Evolutionary conservation across 176 grass and related monocot species (phyloP).

Genomic region (Rhynchospora breviuscula): DNA sequence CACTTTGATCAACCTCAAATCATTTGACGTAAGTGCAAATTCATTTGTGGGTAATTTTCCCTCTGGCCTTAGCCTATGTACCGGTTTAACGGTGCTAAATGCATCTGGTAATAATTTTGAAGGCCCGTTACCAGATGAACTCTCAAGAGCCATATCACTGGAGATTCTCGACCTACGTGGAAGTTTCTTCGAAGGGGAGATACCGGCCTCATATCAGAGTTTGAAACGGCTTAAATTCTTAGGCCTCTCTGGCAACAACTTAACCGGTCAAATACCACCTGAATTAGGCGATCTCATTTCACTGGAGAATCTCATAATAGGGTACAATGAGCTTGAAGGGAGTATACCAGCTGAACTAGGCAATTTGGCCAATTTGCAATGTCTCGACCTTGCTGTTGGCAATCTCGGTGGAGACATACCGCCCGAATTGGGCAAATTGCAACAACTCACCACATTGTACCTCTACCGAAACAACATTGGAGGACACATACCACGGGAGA

Average conservation of each 20-base stretch:
- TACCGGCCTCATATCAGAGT: conserved; percentile 61
- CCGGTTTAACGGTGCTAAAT: conserved; percentile 43
- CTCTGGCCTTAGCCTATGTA: conserved; percentile 54
- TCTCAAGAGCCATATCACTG: conserved; percentile 59
- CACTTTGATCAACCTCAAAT: conserved; percentile 38
- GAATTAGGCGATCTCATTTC: conserved; percentile 63
- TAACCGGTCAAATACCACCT: conserved; percentile 68
- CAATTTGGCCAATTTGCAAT: conserved; percentile 61
- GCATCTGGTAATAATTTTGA: conserved; percentile 82
- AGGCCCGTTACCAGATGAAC: conserved; percentile 54
- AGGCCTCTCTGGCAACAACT: conserved; percentile 83
- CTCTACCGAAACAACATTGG: conserved; percentile 69
- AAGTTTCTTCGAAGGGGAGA: conserved; percentile 60
- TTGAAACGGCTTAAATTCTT: conserved; percentile 73
- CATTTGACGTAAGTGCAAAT: conserved; percentile 80
- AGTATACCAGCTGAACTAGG: conserved; percentile 69
- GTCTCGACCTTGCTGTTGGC: conserved; percentile 74
- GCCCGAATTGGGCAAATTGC: conserved; percentile 56
- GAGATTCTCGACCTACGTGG: conserved; percentile 70
- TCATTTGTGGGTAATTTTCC: conserved; percentile 68
- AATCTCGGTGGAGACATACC: conserved; percentile 64
- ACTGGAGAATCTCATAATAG: conserved; percentile 76
- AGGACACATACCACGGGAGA: conserved; percentile 56
- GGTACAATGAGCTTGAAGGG: conserved; percentile 78
- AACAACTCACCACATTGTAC: conserved; percentile 51